phyloP scores from a whole-genome alignment of 176 grass and related monocot species.

The Eragrostis nindensis region DNA sequence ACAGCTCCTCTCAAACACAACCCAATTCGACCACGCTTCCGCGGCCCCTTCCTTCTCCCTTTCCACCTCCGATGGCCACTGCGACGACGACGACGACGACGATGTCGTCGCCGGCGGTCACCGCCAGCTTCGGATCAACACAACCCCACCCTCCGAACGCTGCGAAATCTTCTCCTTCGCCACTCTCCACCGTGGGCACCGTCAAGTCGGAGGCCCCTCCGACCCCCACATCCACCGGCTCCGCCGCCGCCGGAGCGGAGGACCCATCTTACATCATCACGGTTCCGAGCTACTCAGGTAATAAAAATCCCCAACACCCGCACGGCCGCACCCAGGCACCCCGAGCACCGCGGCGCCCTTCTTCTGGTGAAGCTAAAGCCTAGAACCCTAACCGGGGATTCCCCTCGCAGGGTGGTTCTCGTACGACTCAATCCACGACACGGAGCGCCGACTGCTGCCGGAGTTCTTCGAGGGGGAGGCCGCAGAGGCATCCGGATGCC shows the following conservation, averaged over 20 bases:
- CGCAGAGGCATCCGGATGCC: conserved; percentile 49
- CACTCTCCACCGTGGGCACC: conserved; percentile 15
- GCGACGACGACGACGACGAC: conserved; percentile 26
- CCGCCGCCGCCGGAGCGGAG: conserved; percentile 24
- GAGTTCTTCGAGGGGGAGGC: conserved; percentile 87
- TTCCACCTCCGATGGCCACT: conserved; percentile 42
- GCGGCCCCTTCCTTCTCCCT: neutral
- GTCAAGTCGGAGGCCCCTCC: conserved; percentile 55
- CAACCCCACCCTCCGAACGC: neutral
- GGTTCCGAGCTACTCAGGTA: conserved; percentile 93
- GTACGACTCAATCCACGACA: conserved; percentile 73
- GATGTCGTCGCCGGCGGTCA: conserved; percentile 3
- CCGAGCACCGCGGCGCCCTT: neutral
- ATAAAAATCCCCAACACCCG: neutral
- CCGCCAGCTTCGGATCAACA: neutral
- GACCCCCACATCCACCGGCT: conserved; percentile 17
- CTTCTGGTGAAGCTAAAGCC: neutral
- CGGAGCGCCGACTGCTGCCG: conserved; percentile 77
- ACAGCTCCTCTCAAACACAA: neutral
- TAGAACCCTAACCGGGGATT: conserved; percentile 29
- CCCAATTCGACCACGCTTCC: conserved; percentile 9
- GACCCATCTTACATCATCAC: conserved; percentile 62
- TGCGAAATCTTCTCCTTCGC: conserved; percentile 17
- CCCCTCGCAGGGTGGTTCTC: conserved; percentile 81
- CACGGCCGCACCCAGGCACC: neutral